Evolutionary conservation across 441 rosid species (phyloP), one percentile per base, ranked within the genome.

Genomic region (Macaranga tanarius): DNA sequence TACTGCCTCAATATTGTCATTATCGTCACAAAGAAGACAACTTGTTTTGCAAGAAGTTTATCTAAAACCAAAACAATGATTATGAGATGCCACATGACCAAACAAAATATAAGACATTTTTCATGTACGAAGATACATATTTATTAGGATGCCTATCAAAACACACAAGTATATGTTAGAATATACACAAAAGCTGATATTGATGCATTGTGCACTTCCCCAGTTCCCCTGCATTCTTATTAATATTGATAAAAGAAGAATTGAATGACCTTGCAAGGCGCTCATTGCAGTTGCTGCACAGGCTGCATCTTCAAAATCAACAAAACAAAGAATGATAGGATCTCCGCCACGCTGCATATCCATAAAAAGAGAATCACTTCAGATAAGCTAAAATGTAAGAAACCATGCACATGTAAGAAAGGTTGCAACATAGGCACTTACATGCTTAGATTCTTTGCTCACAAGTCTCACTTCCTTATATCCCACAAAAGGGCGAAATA

Each of bases 211-310:
- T 34, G 8, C n/a, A n/a, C 2, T 25, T 73, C 42, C 51, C 31
- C 1, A 19, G 16, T 2, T 25, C n/a, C 55, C 19, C 44, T n/a
- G 23, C 17, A 48, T 60, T 50, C 12, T 16, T 16, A n/a, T 22
- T 7, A 23, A 62, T 22, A 42, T 63, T 19, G 47, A 62, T 3
- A 42, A 50, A 38, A 57, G 20, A 44, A 12, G 7, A 38, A 65
- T 42, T 16, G 0, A 26, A 73, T 81, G 71, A 90, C 98, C 96
- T 90, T 92, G 96, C 86, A 92, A 88, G 50, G 97, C 89, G 72
- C 90, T 91, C 83, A 93, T 76, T 57, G 98, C 95, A 70, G 98
- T 90, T 10, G 96, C 98, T 34, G 98, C 98, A 74, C 96, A 93
- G 19, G 96, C 95, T 59, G 97, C 87, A 83, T 74, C 84, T 55